Base-by-base conservation (phyloP, 805 yeast species). In the Spathaspora arborariae region DNA sequence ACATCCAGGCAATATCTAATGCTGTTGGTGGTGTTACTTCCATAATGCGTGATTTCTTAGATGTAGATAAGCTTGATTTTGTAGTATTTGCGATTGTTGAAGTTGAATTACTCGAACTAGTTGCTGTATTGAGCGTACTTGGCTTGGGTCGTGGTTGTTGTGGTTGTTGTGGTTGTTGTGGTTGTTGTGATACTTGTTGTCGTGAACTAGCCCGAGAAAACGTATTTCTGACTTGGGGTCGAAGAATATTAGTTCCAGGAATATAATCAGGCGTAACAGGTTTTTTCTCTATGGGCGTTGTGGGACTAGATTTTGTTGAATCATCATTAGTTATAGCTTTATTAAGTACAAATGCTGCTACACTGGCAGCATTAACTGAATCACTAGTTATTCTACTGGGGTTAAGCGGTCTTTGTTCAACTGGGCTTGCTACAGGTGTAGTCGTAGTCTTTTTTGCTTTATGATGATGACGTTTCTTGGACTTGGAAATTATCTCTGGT, bases 1-100 rank as follows among this genome's bases (percentile, higher is more conserved):
- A 68, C 5, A 71, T 70, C 85, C 88, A 85, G 15, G 81, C 78
- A 36, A 74, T 59, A 56, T 85, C 90, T 6, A 81, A 54, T 13
- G 77, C 68, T 1, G 78, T 70, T 63, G 78, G 60, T 7, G 83
- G 77, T 0, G 78, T 67, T 0, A 76, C 64, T 15, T 72, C 68
- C 53, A 69, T 5, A 71, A 57, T 42, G 60, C 56, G 4, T 61
- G 51, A 41, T 57, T 57, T 13, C 39, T 20, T 37, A 22, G 27
- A 13, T 4, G 27, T 18, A 16, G 24, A 3, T 4, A 13, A 19
- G 2, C n/a, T 37, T 37, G 39, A 21, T 39, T 26, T 26, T 4
- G 20, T 2, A 16, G 15, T 39, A 16, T 7, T 39, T 10, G 42
- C 9, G 2, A 18, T 5, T 6, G 42, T 9, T 39, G 41, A 6